Evolutionary conservation across 768 basidiomycete species (phyloP).

Genomic region (Lactifluus echinatus): DNA sequence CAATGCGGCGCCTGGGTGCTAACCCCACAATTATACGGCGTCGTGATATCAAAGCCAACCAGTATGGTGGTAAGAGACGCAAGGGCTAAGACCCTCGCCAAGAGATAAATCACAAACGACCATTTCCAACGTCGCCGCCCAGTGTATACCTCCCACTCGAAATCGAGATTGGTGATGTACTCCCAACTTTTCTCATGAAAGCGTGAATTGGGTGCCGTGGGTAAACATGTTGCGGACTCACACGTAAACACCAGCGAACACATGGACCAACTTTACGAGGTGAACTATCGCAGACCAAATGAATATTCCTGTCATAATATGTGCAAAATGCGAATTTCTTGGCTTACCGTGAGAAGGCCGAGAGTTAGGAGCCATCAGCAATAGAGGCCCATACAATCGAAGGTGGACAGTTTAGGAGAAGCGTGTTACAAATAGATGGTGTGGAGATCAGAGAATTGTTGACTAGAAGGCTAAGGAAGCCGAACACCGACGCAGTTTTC

Average conservation of each 20-base stretch:
- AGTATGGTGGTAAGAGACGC: not conserved
- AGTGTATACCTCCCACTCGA: constrained; percentile 17
- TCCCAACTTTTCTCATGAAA: constrained; percentile 5
- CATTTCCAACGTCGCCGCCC: constrained; percentile 10
- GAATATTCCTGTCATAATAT: not conserved
- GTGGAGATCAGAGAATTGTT: not conserved
- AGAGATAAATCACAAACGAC: constrained; percentile 13
- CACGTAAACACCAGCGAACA: constrained; percentile 11
- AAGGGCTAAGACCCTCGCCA: constrained; percentile 4
- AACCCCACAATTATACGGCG: constrained; percentile 1
- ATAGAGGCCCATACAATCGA: not conserved
- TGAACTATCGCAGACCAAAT: not conserved
- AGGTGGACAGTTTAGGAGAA: not conserved
- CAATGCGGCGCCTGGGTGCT: not conserved
- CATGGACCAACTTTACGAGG: constrained; percentile 7
- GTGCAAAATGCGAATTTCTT: not conserved
- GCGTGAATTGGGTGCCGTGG: not conserved
- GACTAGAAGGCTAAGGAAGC: not conserved
- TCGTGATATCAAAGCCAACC: constrained; percentile 4
- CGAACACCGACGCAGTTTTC: not conserved
- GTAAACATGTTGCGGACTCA: not conserved
- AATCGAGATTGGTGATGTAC: constrained; percentile 9
- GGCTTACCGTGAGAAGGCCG: constrained; percentile 3
- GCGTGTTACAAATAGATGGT: not conserved
- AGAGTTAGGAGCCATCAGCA: constrained; percentile 2